Evolutionary conservation across 306 rosid genomes (phyloP).

Genomic region (Cucumis melo): DNA sequence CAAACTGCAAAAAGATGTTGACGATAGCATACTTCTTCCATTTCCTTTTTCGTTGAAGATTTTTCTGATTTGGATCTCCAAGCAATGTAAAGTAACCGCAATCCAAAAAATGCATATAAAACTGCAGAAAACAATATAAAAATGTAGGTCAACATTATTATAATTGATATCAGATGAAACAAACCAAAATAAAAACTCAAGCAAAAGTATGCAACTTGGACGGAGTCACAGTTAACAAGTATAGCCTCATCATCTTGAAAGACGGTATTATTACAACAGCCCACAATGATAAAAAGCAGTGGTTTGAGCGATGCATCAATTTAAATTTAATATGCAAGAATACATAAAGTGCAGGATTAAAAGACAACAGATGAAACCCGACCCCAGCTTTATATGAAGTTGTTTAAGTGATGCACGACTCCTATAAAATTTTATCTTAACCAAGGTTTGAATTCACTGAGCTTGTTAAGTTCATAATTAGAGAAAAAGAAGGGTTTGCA

Average conservation of each 20-base stretch:
- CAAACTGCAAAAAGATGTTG: not conserved
- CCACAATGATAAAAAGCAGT: not conserved
- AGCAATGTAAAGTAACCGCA: conserved; percentile 86
- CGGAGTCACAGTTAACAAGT: not conserved
- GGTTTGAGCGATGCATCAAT: not conserved
- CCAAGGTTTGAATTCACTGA: not conserved
- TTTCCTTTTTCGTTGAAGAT: conserved; percentile 91
- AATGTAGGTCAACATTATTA: not conserved
- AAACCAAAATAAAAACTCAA: not conserved
- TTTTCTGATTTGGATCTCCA: conserved; percentile 97
- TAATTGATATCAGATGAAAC: not conserved
- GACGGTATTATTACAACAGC: not conserved
- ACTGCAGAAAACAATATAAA: conserved; percentile 34
- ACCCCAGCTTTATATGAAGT: not conserved
- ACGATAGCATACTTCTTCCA: conserved; percentile 67
- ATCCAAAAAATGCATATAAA: conserved; percentile 82
- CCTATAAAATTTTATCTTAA: not conserved
- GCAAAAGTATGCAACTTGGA: not conserved
- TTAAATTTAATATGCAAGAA: not conserved
- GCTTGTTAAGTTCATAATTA: not conserved
- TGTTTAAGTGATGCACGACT: not conserved
- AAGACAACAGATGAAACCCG: not conserved
- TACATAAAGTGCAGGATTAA: not conserved
- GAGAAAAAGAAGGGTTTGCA: not conserved
- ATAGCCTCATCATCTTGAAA: not conserved